These are phyloP conservation scores for Colletotrichum karsti DNA, from an alignment of 2,329 filamentous ascomycete genomes.

Conservation along the genomic window DNA sequence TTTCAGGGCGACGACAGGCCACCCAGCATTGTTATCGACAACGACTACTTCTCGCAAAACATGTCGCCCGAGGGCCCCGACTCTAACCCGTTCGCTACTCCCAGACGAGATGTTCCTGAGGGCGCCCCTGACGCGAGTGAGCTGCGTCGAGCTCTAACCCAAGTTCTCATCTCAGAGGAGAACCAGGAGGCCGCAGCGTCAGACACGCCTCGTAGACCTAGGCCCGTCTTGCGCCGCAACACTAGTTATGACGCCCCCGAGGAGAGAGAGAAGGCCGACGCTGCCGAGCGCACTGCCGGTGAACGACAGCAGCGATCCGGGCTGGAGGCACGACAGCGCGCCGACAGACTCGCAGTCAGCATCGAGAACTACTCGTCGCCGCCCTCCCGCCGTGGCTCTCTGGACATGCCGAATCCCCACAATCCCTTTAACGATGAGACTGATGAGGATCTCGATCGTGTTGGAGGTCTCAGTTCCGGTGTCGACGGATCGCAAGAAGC, in stretches of 20 bases:
- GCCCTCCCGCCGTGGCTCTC: slow-evolving; percentile 17
- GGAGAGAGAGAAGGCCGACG: slow-evolving; percentile 49
- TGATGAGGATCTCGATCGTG: slow-evolving; percentile 4
- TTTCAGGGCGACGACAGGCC: slow-evolving; percentile 36
- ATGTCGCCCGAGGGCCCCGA: slow-evolving; percentile 17
- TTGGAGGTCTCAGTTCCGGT: slow-evolving; percentile 1
- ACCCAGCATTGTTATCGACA: slow-evolving; percentile 37
- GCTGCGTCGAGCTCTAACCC: slow-evolving; percentile 46
- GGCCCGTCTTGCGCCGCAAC: slow-evolving; percentile 50
- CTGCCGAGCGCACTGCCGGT: slow-evolving; percentile 45
- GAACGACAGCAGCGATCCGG: slow-evolving; percentile 49
- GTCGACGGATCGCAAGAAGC: slow-evolving; percentile 1
- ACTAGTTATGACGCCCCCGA: slow-evolving; percentile 51
- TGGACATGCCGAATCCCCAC: neutral
- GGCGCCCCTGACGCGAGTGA: slow-evolving; percentile 48
- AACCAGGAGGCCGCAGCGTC: slow-evolving; percentile 15
- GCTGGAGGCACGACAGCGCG: slow-evolving; percentile 48
- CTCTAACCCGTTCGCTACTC: slow-evolving; percentile 21
- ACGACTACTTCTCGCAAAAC: slow-evolving; percentile 25
- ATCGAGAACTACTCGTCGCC: slow-evolving; percentile 47
- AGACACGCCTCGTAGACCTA: slow-evolving; percentile 34
- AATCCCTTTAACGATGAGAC: slow-evolving; percentile 18
- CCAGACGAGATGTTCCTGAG: slow-evolving; percentile 32
- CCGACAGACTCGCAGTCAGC: slow-evolving; percentile 48
- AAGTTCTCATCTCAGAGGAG: slow-evolving; percentile 45